phyloP scores from a whole-genome alignment of 1,284 basidiomycete species.

The Apiotrichum montevideense region DNA sequence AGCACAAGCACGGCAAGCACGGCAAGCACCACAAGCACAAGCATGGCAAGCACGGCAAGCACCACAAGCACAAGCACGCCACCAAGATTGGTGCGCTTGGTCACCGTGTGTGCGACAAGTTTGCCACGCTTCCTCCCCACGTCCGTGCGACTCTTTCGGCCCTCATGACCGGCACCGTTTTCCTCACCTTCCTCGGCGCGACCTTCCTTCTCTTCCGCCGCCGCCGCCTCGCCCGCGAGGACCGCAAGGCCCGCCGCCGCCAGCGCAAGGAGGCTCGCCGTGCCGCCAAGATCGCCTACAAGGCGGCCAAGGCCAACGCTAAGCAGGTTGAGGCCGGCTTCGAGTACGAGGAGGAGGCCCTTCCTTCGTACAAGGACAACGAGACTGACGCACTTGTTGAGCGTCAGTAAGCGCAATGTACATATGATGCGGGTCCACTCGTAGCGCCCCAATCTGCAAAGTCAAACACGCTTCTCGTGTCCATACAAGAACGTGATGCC shows the following conservation, averaged over 20 bases:
- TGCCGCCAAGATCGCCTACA: slow-evolving; percentile 5
- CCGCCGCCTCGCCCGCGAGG: slow-evolving; percentile 4
- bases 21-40: slow-evolving; percentile 1
- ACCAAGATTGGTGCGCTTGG: neutral
- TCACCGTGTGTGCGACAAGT: slow-evolving; percentile 1
- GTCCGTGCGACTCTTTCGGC: slow-evolving; percentile 2
- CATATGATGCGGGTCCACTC: too few species aligned
- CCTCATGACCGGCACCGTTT: slow-evolving; percentile 1
- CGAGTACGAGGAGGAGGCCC: slow-evolving; percentile 4
- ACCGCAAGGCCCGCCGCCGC: slow-evolving; percentile 11
- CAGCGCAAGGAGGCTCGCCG: slow-evolving; percentile 11
- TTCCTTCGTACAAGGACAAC: slow-evolving; percentile 11
- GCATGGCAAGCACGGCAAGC: neutral
- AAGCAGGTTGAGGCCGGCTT: slow-evolving; percentile 49
- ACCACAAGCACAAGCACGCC: neutral
- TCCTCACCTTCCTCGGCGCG: slow-evolving; percentile 1
- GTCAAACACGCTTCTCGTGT: too few species aligned
- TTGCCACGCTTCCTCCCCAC: slow-evolving; percentile 2
- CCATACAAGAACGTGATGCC: too few species aligned
- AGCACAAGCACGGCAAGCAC: neutral
- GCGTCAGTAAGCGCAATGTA: slow-evolving; percentile 3
- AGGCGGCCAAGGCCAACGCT: slow-evolving; percentile 4
- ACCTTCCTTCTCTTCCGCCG: slow-evolving; percentile 5
- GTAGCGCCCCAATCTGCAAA: too few species aligned
- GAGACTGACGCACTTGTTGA: slow-evolving; percentile 13